Conservation (phyloP, 257 asterid species). For the Oldenlandia corymbosa region DNA sequence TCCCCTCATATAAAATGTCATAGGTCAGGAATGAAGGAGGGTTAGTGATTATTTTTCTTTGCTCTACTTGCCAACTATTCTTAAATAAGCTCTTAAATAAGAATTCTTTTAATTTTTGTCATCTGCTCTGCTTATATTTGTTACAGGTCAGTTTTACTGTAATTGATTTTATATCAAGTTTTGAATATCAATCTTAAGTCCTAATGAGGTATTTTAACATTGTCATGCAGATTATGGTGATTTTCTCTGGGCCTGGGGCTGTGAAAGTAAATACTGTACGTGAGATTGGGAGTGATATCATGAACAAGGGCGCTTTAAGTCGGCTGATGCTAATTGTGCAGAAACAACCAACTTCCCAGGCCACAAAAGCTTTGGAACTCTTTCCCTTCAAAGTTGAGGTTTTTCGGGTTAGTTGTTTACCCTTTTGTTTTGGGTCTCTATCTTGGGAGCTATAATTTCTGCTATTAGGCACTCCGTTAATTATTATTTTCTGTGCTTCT, state of each 20-base stretch:
- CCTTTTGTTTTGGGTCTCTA: neutral
- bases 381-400: constrained; percentile 62
- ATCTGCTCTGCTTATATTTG: neutral
- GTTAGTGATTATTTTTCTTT: neutral
- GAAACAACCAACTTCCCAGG: constrained; percentile 58
- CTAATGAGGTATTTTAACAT: constrained; percentile 16
- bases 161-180: neutral
- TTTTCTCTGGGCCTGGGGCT: constrained; percentile 42
- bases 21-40: neutral
- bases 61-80: neutral
- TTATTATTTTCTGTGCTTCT: neutral
- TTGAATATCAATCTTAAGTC: constrained; percentile 1
- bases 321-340: constrained; percentile 62
- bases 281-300: constrained; percentile 29
- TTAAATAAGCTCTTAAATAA: neutral
- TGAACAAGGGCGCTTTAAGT: constrained; percentile 40
- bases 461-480: neutral
- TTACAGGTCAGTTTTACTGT: neutral
- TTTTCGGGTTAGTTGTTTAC: constrained; percentile 50
- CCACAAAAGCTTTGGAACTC: constrained; percentile 51
- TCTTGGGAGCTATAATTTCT: neutral
- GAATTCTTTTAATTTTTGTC: neutral
- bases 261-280: constrained; percentile 60
- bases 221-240: constrained; percentile 52
- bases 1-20: too few species aligned